Conservation (phyloP, 73 alveolate genomes). For the Stentor coeruleus region DNA sequence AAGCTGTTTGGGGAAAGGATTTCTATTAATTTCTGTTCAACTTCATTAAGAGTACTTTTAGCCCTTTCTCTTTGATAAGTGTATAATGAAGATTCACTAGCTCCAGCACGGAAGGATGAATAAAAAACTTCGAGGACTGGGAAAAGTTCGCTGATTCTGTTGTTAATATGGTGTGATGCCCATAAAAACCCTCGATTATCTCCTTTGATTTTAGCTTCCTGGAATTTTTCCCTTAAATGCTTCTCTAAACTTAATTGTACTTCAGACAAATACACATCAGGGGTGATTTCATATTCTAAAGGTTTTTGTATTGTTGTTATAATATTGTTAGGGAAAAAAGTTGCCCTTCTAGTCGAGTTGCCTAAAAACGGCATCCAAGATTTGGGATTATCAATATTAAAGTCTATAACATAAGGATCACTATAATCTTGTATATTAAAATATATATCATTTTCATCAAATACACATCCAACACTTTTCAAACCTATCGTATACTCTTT, state of each 20-base stretch:
- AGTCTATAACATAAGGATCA: constrained; percentile 89
- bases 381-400: constrained; percentile 71
- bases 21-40: constrained; percentile 32
- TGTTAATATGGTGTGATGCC: not conserved
- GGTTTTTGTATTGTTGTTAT: constrained; percentile 66
- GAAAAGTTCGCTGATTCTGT: not conserved
- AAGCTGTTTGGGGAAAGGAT: constrained; percentile 62
- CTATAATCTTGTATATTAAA: constrained; percentile 70
- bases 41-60: constrained; percentile 3
- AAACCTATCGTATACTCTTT: constrained; percentile 85
- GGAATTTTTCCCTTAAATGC: constrained; percentile 42
- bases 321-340: constrained; percentile 63
- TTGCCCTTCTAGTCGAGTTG: constrained; percentile 56
- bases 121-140: constrained; percentile 13
- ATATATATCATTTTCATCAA: constrained; percentile 88
- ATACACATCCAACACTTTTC: constrained; percentile 86
- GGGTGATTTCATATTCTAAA: constrained; percentile 62
- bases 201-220: constrained; percentile 51
- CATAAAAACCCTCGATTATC: constrained; percentile 20
- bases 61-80: not conserved
- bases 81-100: constrained; percentile 26
- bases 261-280: constrained; percentile 46
- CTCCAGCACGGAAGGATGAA: constrained; percentile 22
- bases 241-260: constrained; percentile 54
- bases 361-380: constrained; percentile 89